Conservation (phyloP, 768 basidiomycete genomes). For the Boletus edulis region DNA sequence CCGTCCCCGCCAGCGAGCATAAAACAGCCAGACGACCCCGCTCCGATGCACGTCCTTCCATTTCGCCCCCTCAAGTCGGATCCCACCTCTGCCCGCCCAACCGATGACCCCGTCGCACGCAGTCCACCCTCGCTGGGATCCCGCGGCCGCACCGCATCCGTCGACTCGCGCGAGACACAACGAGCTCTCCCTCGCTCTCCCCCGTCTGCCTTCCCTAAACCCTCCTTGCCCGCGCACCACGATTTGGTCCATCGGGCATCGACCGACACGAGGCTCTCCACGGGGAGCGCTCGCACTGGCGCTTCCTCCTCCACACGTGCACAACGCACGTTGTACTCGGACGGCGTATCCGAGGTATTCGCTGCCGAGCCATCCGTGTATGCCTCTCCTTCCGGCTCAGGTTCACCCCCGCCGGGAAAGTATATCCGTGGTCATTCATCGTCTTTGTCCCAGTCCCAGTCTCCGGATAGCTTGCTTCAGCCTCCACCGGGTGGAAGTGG, state of each 20-base stretch:
- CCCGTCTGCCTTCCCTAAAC: slow-evolving; percentile 21
- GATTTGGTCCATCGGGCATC: slow-evolving; percentile 45
- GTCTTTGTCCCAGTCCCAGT: slow-evolving; percentile 25
- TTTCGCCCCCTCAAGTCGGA: background rate
- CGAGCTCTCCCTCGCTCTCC: slow-evolving; percentile 15
- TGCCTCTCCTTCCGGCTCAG: slow-evolving; percentile 16
- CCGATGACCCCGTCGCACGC: slow-evolving; percentile 21
- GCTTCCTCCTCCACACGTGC: slow-evolving; percentile 19
- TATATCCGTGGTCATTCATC: slow-evolving; percentile 18
- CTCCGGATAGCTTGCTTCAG: slow-evolving; percentile 50
- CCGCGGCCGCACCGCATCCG: slow-evolving; percentile 29
- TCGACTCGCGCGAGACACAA: slow-evolving; percentile 28
- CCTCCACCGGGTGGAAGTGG: slow-evolving; percentile 35
- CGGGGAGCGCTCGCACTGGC: slow-evolving; percentile 24
- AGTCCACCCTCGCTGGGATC: slow-evolving; percentile 13
- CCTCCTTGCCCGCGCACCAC: slow-evolving; percentile 12
- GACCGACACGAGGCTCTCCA: slow-evolving; percentile 46
- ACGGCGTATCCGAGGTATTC: slow-evolving; percentile 20
- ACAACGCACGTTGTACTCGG: slow-evolving; percentile 13
- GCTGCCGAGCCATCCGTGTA: slow-evolving; percentile 16
- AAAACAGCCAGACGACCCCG: slow-evolving; percentile 16
- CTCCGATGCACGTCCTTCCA: background rate
- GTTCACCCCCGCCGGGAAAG: slow-evolving; percentile 21
- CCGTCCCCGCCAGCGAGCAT: slow-evolving; percentile 52
- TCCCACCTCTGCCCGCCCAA: slow-evolving; percentile 13